Conservation (phyloP, 1,139 yeast genomes). For the Wickerhamiella infanticola region DNA sequence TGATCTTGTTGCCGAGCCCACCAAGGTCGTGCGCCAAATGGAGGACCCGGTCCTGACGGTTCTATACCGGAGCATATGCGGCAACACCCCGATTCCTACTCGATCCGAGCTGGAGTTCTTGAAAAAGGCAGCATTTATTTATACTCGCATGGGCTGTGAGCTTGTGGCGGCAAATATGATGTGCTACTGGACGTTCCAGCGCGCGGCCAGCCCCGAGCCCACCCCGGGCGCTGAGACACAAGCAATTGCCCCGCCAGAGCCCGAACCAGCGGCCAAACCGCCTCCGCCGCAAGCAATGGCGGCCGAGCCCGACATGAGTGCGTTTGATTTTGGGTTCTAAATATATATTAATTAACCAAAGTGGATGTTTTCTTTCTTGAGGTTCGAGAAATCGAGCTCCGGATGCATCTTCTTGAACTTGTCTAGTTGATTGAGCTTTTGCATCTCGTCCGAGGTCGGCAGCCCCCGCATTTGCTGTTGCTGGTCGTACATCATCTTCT, state of each 20-base stretch:
- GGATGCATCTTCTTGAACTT: slow-evolving; percentile 31
- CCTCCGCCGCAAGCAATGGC: slow-evolving; percentile 42
- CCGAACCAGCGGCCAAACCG: slow-evolving; percentile 1
- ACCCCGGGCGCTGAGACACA: background rate
- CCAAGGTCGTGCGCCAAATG: slow-evolving; percentile 13
- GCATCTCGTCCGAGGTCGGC: slow-evolving; percentile 24
- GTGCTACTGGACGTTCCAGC: slow-evolving; percentile 50
- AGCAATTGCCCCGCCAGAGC: background rate
- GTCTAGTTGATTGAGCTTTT: slow-evolving; percentile 24
- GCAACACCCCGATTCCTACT: slow-evolving; percentile 25
- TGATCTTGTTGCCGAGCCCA: background rate
- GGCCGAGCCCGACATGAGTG: slow-evolving; percentile 63
- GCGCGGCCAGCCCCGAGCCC: background rate
- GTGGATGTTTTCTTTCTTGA: slow-evolving; percentile 14
- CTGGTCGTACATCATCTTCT: slow-evolving; percentile 35
- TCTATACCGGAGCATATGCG: slow-evolving; percentile 38
- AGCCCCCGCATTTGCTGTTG: slow-evolving; percentile 27
- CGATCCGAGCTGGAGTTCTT: slow-evolving; percentile 43
- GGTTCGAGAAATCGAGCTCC: slow-evolving; percentile 26
- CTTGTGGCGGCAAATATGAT: slow-evolving; percentile 49
- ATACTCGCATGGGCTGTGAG: slow-evolving; percentile 86
- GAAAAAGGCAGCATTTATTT: slow-evolving; percentile 46
- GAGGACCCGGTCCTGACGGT: slow-evolving; percentile 72
- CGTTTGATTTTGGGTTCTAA: slow-evolving; percentile 42
- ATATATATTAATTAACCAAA: background rate